Base-by-base conservation (phyloP, 1,284 basidiomycete genomes). In the Cryptococcus hybrid region DNA sequence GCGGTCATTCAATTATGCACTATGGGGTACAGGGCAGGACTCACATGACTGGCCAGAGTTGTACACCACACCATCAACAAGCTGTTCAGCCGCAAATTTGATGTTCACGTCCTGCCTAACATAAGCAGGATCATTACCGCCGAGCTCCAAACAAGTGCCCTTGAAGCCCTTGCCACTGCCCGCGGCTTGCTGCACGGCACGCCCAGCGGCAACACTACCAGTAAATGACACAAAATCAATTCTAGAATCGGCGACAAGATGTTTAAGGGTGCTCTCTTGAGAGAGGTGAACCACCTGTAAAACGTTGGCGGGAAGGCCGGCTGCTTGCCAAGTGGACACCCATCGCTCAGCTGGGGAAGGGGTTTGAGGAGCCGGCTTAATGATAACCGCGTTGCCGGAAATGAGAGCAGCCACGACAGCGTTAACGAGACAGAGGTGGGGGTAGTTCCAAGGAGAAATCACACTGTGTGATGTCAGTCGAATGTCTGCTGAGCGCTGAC, bases 281-380 rank as follows among this genome's bases (percentile, higher is more conserved):
- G 86, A 84, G 48, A 95, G 80, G 68, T 96, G 92, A 24, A 90
- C 78, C 13, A 92, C 87, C 73, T 91, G 89, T 15, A 92, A 80
- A 45, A 90, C 81, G 62, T 88, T 84, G 51, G 81, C 60, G 0
- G 92, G 92, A 1, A 96, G 84, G 7, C 91, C 91, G 0, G 90
- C 91, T 3, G 81, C 79, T 34, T 80, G 77, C 50, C 92, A 83
- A 0, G 89, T 87, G 39, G 81, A 73, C 2, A 85, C 84, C 64
- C 97, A 84, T 18, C 89, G 85, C 75, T 96, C 91, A 3, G 89
- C 92, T 0, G 86, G 86, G 46, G 92, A 73, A 2, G 94, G 94
- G 0, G 93, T 96, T 74, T 97, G 94, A 1, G 94, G 94, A 3
- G 92, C 94, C 0, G 94, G 92, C 77, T 97, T 98, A 72, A 97